Conservation (phyloP, 768 basidiomycete species). For the Xanthoconium purpureum region DNA sequence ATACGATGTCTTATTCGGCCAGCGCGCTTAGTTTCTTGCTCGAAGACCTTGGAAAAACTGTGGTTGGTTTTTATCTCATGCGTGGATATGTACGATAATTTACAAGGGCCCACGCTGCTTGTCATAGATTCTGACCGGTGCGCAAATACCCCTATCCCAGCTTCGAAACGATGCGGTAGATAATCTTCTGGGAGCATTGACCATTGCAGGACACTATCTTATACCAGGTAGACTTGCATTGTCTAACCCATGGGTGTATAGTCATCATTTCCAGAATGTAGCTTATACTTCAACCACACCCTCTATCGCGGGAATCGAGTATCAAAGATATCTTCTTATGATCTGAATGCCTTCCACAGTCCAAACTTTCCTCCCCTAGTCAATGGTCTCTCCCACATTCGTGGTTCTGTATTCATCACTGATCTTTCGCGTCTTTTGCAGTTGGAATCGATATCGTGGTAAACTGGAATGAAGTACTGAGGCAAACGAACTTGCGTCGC, state of each 20-base stretch:
- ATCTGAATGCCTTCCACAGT: constrained; percentile 79
- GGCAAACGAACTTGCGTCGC: constrained; percentile 73
- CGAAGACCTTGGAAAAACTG: constrained; percentile 90
- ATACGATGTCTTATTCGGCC: constrained; percentile 88
- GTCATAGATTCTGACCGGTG: constrained; percentile 79
- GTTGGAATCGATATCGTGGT: constrained; percentile 90
- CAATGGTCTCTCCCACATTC: constrained; percentile 47
- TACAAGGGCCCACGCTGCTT: neutral
- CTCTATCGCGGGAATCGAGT: constrained; percentile 85
- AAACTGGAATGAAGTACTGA: constrained; percentile 84
- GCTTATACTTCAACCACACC: constrained; percentile 86
- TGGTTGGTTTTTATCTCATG: constrained; percentile 45
- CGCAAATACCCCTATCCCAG: constrained; percentile 89
- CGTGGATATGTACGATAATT: neutral
- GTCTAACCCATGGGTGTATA: neutral
- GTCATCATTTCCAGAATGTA: constrained; percentile 55
- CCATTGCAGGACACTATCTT: constrained; percentile 86
- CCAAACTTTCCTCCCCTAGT: constrained; percentile 83
- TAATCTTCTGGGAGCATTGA: constrained; percentile 85
- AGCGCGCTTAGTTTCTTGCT: constrained; percentile 88
- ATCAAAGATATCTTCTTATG: constrained; percentile 77
- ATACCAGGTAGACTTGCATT: constrained; percentile 65
- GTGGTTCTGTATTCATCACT: neutral
- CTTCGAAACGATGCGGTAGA: constrained; percentile 93
- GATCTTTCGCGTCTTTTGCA: constrained; percentile 23